Percentiles rank a stretch among this genome's conserved stretches.
Evolutionary conservation across 106 monocot species (phyloP).

Genomic region (Alisma plantagoaquatica): DNA sequence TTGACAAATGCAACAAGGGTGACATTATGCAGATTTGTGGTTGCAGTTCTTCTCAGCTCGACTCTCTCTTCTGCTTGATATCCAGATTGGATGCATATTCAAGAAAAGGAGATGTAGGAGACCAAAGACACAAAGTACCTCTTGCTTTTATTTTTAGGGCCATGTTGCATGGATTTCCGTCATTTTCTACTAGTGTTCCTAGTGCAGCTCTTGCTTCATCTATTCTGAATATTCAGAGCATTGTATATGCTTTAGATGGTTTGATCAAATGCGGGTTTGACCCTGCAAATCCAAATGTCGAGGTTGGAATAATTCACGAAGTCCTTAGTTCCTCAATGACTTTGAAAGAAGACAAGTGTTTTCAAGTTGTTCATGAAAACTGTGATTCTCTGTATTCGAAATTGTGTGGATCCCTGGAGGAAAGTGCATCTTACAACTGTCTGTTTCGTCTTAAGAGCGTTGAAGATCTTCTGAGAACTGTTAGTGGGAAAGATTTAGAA

Average conservation of each 20-base stretch:
- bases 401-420: conserved; percentile 22
- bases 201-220: conserved; percentile 63
- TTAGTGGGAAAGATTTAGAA: conserved; percentile 23
- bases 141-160: conserved; percentile 23
- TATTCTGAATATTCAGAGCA: conserved; percentile 48
- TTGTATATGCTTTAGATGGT: conserved; percentile 43
- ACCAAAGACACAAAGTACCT: no score
- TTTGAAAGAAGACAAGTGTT: conserved; percentile 58
- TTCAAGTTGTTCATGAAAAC: conserved; percentile 38
- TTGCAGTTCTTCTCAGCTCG: conserved; percentile 28
- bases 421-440: conserved; percentile 28
- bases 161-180: conserved; percentile 82
- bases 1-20: conserved; percentile 42
- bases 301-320: conserved; percentile 14
- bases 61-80: conserved; percentile 35
- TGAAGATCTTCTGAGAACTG: conserved; percentile 40
- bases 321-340: conserved; percentile 50
- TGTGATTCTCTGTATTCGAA: conserved; percentile 56
- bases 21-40: conserved; percentile 43
- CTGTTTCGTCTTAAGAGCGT: conserved; percentile 69
- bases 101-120: conserved; percentile 18
- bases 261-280: conserved; percentile 44
- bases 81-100: conserved; percentile 46
- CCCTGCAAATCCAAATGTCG: conserved; percentile 16
- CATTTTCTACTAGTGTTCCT: conserved; percentile 28